Evolutionary conservation across 2,329 filamentous ascomycete genomes (phyloP), one percentile per base, ranked within the genome.

Genomic region (Fusarium beomiforme): DNA sequence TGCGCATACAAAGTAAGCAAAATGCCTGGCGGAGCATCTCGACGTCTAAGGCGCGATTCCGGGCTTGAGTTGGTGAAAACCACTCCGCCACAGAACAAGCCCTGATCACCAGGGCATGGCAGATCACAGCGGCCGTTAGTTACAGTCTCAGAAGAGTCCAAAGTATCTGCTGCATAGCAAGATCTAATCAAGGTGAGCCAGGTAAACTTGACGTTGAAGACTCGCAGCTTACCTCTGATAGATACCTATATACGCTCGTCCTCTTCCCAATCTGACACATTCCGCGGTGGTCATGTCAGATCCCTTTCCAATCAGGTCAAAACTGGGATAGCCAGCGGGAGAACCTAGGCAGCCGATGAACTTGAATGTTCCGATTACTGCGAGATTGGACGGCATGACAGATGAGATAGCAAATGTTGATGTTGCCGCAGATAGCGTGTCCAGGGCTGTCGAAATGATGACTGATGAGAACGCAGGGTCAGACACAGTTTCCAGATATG

Each of bases 291-390:
- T 51, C 31, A 51, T 51, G 14, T 51, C 31, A 23, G 33, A 11
- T 13, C 47, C 33, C 16, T 33, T 17, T 24, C 31, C 47, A 12
- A 26, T 24, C 17, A 51, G 23, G 21, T 9, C 31, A 14, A 36
- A 51, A 21, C 47, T 36, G 29, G 47, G 47, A 26, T 51, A 51
- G 4, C 47, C 33, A 24, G 29, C 47, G 36, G 16, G 29, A 34
- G 31, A 51, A 17, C 47, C 33, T 9, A 37, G 23, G 31, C 47
- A 37, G 3, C 47, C 47, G 31, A 51, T 21, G 46, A 50, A 73
- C 26, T 16, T 49, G 24, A 66, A 72, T 14, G 14, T 33, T 12
- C 19, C 59, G 29, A 73, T 64, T 8, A 12, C 17, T 29, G 63
- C 34, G 16, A 62, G 41, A 19, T 70, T 73, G n/a, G 46, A 44